Conservation (phyloP, 345 rosid genomes). For the Anastatica hierochuntica region DNA sequence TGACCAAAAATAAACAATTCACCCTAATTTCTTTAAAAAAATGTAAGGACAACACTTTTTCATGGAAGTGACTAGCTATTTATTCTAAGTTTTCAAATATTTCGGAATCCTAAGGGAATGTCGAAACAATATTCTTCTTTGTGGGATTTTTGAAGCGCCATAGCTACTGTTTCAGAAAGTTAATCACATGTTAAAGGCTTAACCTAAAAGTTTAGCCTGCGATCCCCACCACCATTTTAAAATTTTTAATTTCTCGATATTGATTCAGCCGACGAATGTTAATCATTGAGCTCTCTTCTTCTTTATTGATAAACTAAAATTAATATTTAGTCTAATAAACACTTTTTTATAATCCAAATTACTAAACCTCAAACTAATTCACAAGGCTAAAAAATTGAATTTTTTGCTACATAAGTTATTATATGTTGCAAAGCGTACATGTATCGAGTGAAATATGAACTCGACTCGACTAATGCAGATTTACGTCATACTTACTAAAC, state of each 20-base stretch:
- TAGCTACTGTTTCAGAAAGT: conserved; percentile 10
- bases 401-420: too few relatives aligned
- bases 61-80: conserved; percentile 10
- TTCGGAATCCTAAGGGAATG: conserved; percentile 14
- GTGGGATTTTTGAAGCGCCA: too few relatives aligned
- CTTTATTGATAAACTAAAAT: conserved; percentile 8
- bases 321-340: background rate
- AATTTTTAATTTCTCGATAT: background rate
- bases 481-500: too few relatives aligned
- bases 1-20: too few relatives aligned
- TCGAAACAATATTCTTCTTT: conserved; percentile 7
- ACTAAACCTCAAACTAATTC: too few relatives aligned
- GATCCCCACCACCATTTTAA: conserved; percentile 19
- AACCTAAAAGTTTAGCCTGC: conserved; percentile 24
- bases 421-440: too few relatives aligned
- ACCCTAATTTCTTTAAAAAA: too few relatives aligned
- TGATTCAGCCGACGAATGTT: conserved; percentile 19
- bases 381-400: too few relatives aligned
- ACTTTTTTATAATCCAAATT: too few relatives aligned
- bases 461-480: too few relatives aligned
- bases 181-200: conserved; percentile 24
- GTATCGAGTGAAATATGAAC: too few relatives aligned
- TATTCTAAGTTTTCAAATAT: background rate
- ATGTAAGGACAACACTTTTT: background rate
- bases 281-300: conserved; percentile 23